A percentile compares a stretch with the other conserved stretches of the same genome.
Evolutionary conservation across 2,329 filamentous ascomycete genomes (phyloP).

Genomic region (Fusarium coffeatum): DNA sequence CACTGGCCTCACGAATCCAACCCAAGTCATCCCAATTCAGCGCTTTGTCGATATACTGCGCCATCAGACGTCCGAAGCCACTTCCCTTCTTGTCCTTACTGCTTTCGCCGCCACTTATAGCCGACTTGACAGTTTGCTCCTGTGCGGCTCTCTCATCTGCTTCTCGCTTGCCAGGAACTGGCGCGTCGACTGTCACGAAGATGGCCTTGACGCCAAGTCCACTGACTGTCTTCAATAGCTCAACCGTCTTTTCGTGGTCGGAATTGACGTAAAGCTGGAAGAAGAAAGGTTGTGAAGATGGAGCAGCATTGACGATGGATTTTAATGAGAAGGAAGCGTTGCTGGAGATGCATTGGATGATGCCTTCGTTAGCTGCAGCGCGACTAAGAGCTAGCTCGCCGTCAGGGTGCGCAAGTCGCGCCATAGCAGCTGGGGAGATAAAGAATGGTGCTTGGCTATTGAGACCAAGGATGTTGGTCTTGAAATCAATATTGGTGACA

Average conservation of each 20-base stretch:
- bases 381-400: conserved; percentile 60
- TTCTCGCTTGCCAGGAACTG: conserved; percentile 67
- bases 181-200: conserved; percentile 66
- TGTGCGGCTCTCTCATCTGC: conserved; percentile 65
- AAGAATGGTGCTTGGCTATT: conserved; percentile 68
- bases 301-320: conserved; percentile 38
- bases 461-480: conserved; percentile 65
- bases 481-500: conserved; percentile 63
- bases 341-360: conserved; percentile 45
- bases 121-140: conserved; percentile 56
- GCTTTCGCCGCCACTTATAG: conserved; percentile 55
- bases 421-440: conserved; percentile 73
- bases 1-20: conserved; percentile 61
- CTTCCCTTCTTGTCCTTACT: conserved; percentile 64
- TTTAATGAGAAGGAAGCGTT: conserved; percentile 44
- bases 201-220: conserved; percentile 61
- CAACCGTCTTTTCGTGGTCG: conserved; percentile 60
- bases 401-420: conserved; percentile 70
- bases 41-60: conserved; percentile 61
- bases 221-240: conserved; percentile 54
- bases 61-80: conserved; percentile 65
- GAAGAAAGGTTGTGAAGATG: conserved; percentile 38
- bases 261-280: conserved; percentile 65
- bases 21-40: conserved; percentile 64
- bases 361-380: conserved; percentile 40